Base-by-base conservation (phyloP, 2,329 filamentous ascomycete species). In the Ophiostoma novo-ulmi region DNA sequence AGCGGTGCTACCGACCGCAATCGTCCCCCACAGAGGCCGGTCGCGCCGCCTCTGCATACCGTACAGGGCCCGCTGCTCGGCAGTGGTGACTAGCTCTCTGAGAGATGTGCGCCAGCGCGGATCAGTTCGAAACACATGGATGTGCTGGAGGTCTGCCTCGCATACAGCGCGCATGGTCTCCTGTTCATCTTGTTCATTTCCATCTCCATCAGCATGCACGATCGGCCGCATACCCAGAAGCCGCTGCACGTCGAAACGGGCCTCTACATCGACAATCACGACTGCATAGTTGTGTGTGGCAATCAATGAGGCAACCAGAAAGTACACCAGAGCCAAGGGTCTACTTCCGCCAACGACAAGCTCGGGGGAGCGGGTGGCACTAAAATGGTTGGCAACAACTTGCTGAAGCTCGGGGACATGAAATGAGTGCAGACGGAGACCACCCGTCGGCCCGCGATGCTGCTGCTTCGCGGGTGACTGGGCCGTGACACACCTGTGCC, bases 21-120 rank as follows among this genome's bases (percentile, higher is more conserved):
- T 74, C 1, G 84, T 86, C n/a, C 86, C 86, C 86, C 86, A 88
- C 82, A 83, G 87, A 72, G 82, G 80, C 4, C 86, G 81, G 36
- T 74, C 77, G 5, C 80, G 79, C 73, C 83, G 86, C 52, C 75
- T 76, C 72, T 81, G 80, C 7, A 76, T 71, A 3, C 81, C 80
- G 76, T 88, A 88, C 5, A 87, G 77, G 80, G 87, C 85, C 75
- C 81, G 82, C 61, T 79, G 75, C 68, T 83, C 80, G 3, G 82
- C 81, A 0, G 80, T 78, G 1, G 79, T 76, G 7, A 86, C 75
- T 5, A 82, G 75, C 3, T 78, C 77, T 6, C 73, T 71, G 11
- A 75, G 69, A 77, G 55, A 68, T 10, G 73, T 69, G 69, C 72
- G 38, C 70, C 75, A 75, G 63, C 73, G 74, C 26, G 75, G 79